Evolutionary conservation across 73 alveolate species (phyloP), one percentile per base, ranked within the genome.

Genomic region (Urostyla sp.): DNA sequence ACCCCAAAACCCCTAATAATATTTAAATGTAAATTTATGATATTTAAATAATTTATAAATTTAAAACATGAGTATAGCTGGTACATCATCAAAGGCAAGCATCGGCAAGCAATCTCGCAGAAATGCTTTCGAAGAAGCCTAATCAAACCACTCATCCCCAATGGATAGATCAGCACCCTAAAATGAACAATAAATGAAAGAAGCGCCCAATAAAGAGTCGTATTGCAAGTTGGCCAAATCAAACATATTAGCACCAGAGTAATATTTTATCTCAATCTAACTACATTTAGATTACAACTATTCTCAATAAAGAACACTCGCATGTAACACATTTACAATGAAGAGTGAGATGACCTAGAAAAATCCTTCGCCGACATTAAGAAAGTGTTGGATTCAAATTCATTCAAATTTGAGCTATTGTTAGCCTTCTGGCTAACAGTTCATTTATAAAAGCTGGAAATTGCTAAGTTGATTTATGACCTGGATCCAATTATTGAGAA

Each of bases 241-340:
- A 18, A 55, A 75, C 28, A 75, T 75, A 23, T n/a, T 75, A 13
- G 87, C 87, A 3, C 87, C 87, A 21, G 87, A 75, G 85, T 73
- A 73, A 69, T 21, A 34, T 3, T 2, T 18, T n/a, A 21, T 18
- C 2, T 1, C 20, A 8, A 34, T 58, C 5, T 11, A 30, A 28
- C 7, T 11, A 7, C 57, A 0, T 18, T 11, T 54, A 73, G 85
- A 36, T 44, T 75, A 35, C 27, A 28, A 18, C 78, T 75, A 4
- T 75, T 75, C 53, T 54, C 72, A 23, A 54, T 75, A 10, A 75
- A 55, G 52, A 75, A 75, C 30, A 40, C 34, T 18, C 11, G 78
- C 0, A 35, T 75, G 18, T 78, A 75, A 54, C 74, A 55, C 40
- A 54, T 75, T 0, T 75, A 50, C 56, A 75, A 75, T 37, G 67